Base-by-base conservation (phyloP, 106 monocot genomes). In the Ottelia alismoides region DNA sequence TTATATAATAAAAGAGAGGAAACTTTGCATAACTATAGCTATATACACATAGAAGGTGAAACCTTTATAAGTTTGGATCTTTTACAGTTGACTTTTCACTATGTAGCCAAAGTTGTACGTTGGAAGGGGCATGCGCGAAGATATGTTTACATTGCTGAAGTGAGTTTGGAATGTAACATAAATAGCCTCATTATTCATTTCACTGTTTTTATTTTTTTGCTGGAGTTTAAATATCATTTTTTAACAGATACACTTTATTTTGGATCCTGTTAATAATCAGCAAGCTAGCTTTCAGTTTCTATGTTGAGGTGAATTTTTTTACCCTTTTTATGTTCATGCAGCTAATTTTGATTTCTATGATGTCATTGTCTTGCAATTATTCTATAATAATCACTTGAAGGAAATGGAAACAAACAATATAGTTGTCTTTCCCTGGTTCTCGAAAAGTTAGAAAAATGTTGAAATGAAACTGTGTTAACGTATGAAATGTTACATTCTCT, bases 111-210 rank as follows among this genome's bases (percentile, higher is more conserved):
- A 77, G 67, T 57, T 78, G 59, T 96, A 85, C 82, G 72, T 96
- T 30, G 96, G 89, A 64, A 78, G 96, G 43, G 96, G 96, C 54
- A 96, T 96, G 96, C 89, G 89, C 74, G 96, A 96, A 67, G 72
- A 72, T 51, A 67, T 79, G 66, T 74, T 89, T 30, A 63, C 96
- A 62, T 74, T 96, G 65, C 63, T 96, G 27, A 89, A 81, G 96
- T 96, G 85, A 72, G 65, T 25, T 46, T 11, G 6, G 6, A 6
- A 43, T 43, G 40, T 43, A 43, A 16, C 16, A 6, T 43, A 7
- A 16, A 7, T 16, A 43, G 6, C 16, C 10, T 43, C 16, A 43
- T 43, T 7, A 43, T 16, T 43, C 16, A 43, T 43, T 23, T 25
- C 2, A n/a, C 7, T 14, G 26, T 22, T 45, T 45, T 43, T 23